Evolutionary conservation across 148 eudicot species (phyloP).

Genomic region (Oxyria digyna): DNA sequence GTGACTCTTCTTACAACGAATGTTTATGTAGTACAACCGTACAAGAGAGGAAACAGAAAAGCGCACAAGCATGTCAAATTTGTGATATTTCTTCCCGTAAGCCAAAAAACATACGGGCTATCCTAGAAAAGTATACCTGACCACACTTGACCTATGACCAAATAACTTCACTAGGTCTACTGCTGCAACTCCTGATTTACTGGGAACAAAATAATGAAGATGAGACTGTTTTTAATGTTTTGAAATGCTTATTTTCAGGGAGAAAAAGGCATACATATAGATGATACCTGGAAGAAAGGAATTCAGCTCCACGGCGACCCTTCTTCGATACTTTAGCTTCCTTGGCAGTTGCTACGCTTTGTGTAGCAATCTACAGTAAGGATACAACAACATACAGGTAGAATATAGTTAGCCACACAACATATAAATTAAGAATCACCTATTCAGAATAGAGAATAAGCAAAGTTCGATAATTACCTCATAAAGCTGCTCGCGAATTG

Average conservation of each 20-base stretch:
- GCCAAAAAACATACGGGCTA: no score
- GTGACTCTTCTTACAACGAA: no score
- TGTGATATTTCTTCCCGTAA: no score
- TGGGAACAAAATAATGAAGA: constrained; percentile 14
- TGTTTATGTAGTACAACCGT: no score
- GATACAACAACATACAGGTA: neutral
- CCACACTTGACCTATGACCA: constrained; percentile 79
- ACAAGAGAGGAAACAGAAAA: no score
- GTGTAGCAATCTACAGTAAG: constrained; percentile 63
- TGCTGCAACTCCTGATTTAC: constrained; percentile 67
- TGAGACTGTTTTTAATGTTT: neutral
- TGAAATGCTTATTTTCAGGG: neutral
- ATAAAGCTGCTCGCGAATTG: constrained; percentile 92
- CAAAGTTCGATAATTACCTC: constrained; percentile 37
- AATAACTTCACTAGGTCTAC: constrained; percentile 77
- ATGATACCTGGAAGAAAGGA: constrained; percentile 47
- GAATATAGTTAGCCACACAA: neutral
- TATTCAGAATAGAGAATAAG: neutral
- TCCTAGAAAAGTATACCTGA: constrained; percentile 30
- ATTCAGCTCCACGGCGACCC: constrained; percentile 65
- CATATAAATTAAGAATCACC: neutral
- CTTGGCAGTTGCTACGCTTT: constrained; percentile 70
- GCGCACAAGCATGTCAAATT: no score
- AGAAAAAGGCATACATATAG: neutral
- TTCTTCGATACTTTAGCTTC: constrained; percentile 72